Conservation (phyloP, 2,329 filamentous ascomycete species). For the Colletotrichum sp. region DNA sequence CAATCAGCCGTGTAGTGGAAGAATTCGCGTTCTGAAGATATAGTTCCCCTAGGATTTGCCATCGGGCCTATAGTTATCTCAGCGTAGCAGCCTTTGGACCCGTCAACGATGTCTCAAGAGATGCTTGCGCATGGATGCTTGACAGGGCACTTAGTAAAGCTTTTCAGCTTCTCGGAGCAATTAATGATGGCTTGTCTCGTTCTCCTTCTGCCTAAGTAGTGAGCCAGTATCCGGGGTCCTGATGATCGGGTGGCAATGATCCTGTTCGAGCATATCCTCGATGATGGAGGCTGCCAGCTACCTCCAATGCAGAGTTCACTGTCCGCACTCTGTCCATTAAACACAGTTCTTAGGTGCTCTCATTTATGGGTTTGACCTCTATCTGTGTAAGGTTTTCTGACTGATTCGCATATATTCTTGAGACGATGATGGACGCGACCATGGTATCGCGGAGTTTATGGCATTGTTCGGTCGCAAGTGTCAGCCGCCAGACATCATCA, state of each 20-base stretch:
- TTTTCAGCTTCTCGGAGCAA: background rate
- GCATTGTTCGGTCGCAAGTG: background rate
- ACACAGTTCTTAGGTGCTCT: background rate
- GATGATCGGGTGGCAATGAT: background rate
- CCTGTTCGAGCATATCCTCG: background rate
- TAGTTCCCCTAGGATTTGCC: background rate
- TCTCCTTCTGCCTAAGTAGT: background rate
- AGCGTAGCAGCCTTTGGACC: background rate
- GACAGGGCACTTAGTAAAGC: background rate
- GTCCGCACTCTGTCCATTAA: background rate
- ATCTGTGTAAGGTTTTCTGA: background rate
- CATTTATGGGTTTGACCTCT: accelerated
- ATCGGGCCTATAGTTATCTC: background rate
- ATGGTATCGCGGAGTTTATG: background rate
- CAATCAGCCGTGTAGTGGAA: too few species aligned
- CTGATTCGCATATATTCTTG: background rate
- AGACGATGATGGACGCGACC: background rate
- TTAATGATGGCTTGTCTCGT: too few species aligned
- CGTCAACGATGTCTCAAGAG: background rate
- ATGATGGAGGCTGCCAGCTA: background rate
- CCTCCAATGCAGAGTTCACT: background rate
- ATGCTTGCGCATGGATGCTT: background rate
- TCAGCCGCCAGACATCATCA: background rate
- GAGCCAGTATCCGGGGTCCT: accelerated
- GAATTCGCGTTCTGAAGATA: too few species aligned